These are phyloP conservation scores for Penicillium brevicompactum DNA, from an alignment of 2,329 filamentous ascomycete species.

Conservation along the genomic window DNA sequence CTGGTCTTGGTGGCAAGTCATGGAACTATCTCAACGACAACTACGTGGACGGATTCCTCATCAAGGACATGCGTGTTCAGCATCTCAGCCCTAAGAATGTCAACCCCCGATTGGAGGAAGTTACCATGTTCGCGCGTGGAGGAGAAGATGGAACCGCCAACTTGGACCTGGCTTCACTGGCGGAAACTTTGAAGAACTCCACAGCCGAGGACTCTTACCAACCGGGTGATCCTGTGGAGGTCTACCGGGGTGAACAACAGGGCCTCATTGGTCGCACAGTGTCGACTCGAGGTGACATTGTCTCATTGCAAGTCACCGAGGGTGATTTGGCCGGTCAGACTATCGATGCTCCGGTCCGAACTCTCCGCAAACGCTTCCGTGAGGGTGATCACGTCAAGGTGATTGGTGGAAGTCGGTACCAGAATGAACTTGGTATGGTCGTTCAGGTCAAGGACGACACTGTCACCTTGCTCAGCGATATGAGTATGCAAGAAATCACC, in stretches of 20 bases:
- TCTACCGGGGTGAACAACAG: constrained; percentile 92
- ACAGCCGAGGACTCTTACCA: constrained; percentile 81
- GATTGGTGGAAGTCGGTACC: constrained; percentile 90
- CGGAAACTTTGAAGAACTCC: constrained; percentile 83
- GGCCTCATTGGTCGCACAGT: constrained; percentile 84
- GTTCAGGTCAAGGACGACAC: constrained; percentile 90
- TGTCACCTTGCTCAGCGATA: constrained; percentile 90
- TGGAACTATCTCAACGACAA: constrained; percentile 87
- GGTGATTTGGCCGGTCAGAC: constrained; percentile 79
- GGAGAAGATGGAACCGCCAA: constrained; percentile 92
- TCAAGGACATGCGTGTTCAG: constrained; percentile 92
- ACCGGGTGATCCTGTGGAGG: constrained; percentile 93
- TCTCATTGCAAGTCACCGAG: constrained; percentile 81
- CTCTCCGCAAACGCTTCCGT: constrained; percentile 87
- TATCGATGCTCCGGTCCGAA: constrained; percentile 91
- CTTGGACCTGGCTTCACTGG: constrained; percentile 85
- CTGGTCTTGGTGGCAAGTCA: constrained; percentile 62
- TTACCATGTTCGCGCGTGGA: constrained; percentile 88
- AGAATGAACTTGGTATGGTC: constrained; percentile 95
- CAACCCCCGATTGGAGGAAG: constrained; percentile 89
- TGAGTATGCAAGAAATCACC: constrained; percentile 89
- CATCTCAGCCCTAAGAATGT: constrained; percentile 84
- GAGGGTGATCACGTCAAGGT: constrained; percentile 98
- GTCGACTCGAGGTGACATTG: constrained; percentile 87
- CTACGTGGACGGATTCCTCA: constrained; percentile 88